Conservation (phyloP, 1,139 yeast species). For the Hansenula sp. region DNA sequence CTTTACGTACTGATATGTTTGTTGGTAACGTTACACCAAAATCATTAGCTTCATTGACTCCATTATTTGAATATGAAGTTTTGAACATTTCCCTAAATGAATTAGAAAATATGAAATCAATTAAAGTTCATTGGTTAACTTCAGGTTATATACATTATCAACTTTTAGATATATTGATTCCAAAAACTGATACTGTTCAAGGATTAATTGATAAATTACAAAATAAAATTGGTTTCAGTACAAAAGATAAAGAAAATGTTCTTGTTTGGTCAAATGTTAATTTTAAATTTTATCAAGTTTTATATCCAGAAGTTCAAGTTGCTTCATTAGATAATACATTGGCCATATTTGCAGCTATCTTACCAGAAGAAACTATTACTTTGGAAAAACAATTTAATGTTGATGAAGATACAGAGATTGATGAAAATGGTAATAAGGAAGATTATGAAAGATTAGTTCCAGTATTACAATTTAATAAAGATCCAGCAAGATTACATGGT, state of each 20-base stretch:
- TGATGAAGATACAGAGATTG: conserved; percentile 25
- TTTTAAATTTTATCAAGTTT: conserved; percentile 28
- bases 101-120: conserved; percentile 66
- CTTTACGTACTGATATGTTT: conserved; percentile 28
- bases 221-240: conserved; percentile 48
- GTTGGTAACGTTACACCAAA: conserved; percentile 41
- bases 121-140: conserved; percentile 62
- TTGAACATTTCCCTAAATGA: conserved; percentile 72
- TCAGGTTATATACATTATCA: conserved; percentile 62
- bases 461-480: conserved; percentile 76
- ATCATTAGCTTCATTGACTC: conserved; percentile 44
- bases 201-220: conserved; percentile 57
- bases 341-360: conserved; percentile 30
- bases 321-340: conserved; percentile 25
- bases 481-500: conserved; percentile 72
- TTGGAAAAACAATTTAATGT: conserved; percentile 14
- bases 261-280: conserved; percentile 37
- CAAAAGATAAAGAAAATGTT: conserved; percentile 44
- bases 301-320: conserved; percentile 25
- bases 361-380: conserved; percentile 32
- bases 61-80: conserved; percentile 66
- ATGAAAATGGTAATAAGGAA: conserved; percentile 8
- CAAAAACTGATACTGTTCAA: conserved; percentile 52
- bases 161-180: conserved; percentile 63
- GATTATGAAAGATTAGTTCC: conserved; percentile 32